Evolutionary conservation across 1,139 yeast species (phyloP).

Genomic region (Geotrichum fermentans): DNA sequence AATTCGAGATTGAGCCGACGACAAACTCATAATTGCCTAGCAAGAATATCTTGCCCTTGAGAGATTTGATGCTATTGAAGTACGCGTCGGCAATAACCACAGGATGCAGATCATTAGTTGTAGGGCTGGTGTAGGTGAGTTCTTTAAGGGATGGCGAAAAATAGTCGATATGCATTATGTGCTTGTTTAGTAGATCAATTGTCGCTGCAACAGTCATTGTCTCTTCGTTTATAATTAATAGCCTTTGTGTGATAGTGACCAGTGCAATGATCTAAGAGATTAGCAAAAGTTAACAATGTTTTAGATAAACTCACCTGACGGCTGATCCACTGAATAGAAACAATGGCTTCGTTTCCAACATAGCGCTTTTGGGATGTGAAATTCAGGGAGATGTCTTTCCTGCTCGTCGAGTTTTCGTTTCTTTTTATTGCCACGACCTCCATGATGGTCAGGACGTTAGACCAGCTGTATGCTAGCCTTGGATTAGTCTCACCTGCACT

Average conservation of each 20-base stretch:
- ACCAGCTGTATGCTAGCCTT: constrained; percentile 63
- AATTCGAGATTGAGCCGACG: constrained; percentile 57
- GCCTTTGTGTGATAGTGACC: constrained; percentile 47
- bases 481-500: constrained; percentile 36
- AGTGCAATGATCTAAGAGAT: constrained; percentile 42
- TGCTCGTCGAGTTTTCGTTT: constrained; percentile 24
- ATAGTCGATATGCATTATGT: constrained; percentile 42
- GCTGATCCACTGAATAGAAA: constrained; percentile 58
- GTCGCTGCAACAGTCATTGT: constrained; percentile 40
- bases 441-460: constrained; percentile 51
- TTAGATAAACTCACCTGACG: constrained; percentile 32
- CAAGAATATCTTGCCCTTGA: constrained; percentile 46
- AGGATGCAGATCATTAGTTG: constrained; percentile 23
- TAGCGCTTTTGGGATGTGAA: constrained; percentile 47
- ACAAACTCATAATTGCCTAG: constrained; percentile 48
- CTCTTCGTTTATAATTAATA: constrained; percentile 42
- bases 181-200: constrained; percentile 46
- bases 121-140: constrained; percentile 25
- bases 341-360: constrained; percentile 46
- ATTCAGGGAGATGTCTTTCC: constrained; percentile 36
- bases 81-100: constrained; percentile 37
- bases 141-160: constrained; percentile 32
- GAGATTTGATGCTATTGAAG: constrained; percentile 39
- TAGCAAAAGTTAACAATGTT: not conserved
- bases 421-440: constrained; percentile 50